Percentiles rank a stretch among this genome's conserved stretches.
Conservation (phyloP, 2,329 filamentous ascomycete genomes). For the Pseudonectria foliicola region DNA sequence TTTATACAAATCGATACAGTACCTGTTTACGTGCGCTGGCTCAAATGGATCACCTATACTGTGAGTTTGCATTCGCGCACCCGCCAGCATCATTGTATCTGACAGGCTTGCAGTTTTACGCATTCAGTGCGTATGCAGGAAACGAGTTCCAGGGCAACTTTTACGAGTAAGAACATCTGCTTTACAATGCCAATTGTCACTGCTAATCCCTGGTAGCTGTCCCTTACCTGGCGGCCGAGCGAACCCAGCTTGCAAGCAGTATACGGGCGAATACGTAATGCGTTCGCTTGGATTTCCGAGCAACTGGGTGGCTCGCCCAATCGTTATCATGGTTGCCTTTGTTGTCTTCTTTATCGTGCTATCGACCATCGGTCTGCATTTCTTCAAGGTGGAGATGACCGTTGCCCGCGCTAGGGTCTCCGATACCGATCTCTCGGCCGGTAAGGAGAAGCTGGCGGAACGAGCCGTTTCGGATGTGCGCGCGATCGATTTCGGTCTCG, state of each 20-base stretch:
- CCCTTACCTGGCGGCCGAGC: slow-evolving; percentile 53
- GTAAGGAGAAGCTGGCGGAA: slow-evolving; percentile 61
- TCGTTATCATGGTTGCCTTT: slow-evolving; percentile 56
- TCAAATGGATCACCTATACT: slow-evolving; percentile 60
- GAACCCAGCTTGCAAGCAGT: slow-evolving; percentile 60
- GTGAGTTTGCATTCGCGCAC: slow-evolving; percentile 26
- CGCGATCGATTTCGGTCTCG: slow-evolving; percentile 57
- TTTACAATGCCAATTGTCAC: no score
- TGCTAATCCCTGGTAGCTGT: no score
- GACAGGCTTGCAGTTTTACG: slow-evolving; percentile 49
- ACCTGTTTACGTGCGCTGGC: slow-evolving; percentile 70
- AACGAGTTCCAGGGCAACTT: slow-evolving; percentile 69
- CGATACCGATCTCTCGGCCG: slow-evolving; percentile 57
- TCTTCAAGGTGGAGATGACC: slow-evolving; percentile 60
- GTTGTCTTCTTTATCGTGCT: slow-evolving; percentile 54
- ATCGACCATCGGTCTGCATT: slow-evolving; percentile 55
- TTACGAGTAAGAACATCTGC: slow-evolving; percentile 45
- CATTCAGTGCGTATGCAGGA: slow-evolving; percentile 61
- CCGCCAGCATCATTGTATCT: no score
- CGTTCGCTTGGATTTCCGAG: slow-evolving; percentile 59
- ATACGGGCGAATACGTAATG: slow-evolving; percentile 64
- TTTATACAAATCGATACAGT: slow-evolving; percentile 69
- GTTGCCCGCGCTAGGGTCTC: slow-evolving; percentile 55
- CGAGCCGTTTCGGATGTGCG: slow-evolving; percentile 46
- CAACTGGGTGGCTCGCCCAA: slow-evolving; percentile 61